Evolutionary conservation across 2,329 filamentous ascomycete species (phyloP).

Genomic region (Aureobasidium melanogenum): DNA sequence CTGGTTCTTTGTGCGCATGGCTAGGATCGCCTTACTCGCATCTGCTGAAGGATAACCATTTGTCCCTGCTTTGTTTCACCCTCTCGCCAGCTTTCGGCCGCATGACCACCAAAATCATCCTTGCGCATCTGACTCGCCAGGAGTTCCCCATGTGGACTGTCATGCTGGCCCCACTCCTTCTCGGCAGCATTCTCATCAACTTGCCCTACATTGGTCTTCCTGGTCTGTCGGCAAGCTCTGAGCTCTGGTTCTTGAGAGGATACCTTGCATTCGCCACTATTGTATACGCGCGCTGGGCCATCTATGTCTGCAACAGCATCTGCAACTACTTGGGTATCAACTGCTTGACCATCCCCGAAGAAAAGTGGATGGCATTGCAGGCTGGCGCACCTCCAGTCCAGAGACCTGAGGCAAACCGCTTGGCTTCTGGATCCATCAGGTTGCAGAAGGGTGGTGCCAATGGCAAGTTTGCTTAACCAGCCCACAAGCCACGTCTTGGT

Average conservation of each 20-base stretch:
- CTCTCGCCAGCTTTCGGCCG: conserved; percentile 97
- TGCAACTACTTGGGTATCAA: conserved; percentile 90
- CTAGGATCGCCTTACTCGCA: conserved; percentile 82
- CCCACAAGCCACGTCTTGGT: background rate
- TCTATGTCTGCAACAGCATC: conserved; percentile 81
- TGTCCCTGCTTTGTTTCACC: conserved; percentile 85
- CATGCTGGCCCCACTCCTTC: conserved; percentile 77
- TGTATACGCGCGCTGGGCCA: conserved; percentile 92
- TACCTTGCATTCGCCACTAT: conserved; percentile 77
- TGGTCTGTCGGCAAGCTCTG: conserved; percentile 50
- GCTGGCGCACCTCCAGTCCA: background rate
- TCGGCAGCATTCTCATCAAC: conserved; percentile 75
- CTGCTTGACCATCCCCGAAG: conserved; percentile 68
- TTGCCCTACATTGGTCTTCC: conserved; percentile 67
- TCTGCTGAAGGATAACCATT: conserved; percentile 72
- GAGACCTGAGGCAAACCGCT: background rate
- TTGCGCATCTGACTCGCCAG: conserved; percentile 86
- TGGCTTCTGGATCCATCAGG: background rate
- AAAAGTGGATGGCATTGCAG: conserved; percentile 20
- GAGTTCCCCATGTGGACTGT: conserved; percentile 96
- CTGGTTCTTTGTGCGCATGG: conserved; percentile 68
- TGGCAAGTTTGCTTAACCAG: conserved; percentile 2
- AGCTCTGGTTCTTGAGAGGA: conserved; percentile 71
- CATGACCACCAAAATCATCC: conserved; percentile 98
- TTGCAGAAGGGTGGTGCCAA: conserved; percentile 3